These are phyloP conservation scores for Mortierella sp. DNA, from an alignment of 371 early-diverging fungal species.

Conservation along the genomic window DNA sequence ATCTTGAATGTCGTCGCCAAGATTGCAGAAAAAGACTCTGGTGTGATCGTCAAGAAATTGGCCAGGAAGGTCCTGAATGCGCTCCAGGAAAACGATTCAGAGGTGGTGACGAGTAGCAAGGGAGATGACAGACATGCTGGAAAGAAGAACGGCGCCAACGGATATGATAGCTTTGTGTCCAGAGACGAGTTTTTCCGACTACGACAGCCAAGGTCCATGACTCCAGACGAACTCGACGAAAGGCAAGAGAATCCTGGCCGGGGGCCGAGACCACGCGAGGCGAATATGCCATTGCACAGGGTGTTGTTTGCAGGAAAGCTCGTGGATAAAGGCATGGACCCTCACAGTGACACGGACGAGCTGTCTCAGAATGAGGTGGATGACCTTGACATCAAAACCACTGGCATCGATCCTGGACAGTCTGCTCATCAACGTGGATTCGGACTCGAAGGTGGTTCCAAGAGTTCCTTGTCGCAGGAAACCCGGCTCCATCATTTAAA, in stretches of 20 bases:
- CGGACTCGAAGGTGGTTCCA: slow-evolving; percentile 1
- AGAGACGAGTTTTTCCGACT: slow-evolving; percentile 24
- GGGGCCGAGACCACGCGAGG: too few species aligned
- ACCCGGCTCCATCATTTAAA: background rate
- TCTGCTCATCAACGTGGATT: slow-evolving; percentile 13
- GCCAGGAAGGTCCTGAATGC: slow-evolving; percentile 57
- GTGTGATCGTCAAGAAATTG: slow-evolving; percentile 57
- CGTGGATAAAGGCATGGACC: background rate
- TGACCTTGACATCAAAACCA: slow-evolving; percentile 23
- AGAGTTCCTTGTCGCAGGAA: background rate
- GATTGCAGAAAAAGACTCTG: slow-evolving; percentile 55
- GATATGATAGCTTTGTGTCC: slow-evolving; percentile 18
- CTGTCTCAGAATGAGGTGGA: slow-evolving; percentile 28
- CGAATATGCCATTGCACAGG: background rate
- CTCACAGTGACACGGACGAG: slow-evolving; percentile 16
- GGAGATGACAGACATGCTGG: slow-evolving; percentile 8
- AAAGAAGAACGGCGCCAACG: slow-evolving; percentile 2
- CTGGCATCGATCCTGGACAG: slow-evolving; percentile 1
- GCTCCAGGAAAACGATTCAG: slow-evolving; percentile 41
- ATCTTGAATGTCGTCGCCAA: slow-evolving; percentile 35
- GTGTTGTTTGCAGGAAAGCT: slow-evolving; percentile 1
- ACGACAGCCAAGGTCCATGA: background rate
- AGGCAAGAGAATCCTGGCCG: background rate
- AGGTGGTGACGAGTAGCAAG: slow-evolving; percentile 20
- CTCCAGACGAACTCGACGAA: background rate